phyloP scores from a whole-genome alignment of 805 yeast species.

The Myxozyma melibiosi region DNA sequence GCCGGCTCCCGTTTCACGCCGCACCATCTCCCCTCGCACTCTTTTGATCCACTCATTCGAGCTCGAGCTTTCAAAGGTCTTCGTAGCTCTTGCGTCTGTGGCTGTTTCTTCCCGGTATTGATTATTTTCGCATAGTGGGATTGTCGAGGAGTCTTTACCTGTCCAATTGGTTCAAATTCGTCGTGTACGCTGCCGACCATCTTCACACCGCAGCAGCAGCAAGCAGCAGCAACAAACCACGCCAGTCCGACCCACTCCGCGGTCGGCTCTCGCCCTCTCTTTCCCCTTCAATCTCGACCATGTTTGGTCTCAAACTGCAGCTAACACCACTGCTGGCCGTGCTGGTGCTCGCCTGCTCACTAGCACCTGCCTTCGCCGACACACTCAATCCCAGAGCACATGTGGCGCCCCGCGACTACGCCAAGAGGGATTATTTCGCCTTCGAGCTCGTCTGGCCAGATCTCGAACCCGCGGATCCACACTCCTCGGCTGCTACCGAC shows the following conservation, averaged over 20 bases:
- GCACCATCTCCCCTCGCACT: no score
- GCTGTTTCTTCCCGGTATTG: no score
- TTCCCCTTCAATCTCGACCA: not conserved
- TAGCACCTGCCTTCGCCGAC: not conserved
- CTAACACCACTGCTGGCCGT: not conserved
- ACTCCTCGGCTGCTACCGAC: not conserved
- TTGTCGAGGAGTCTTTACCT: no score
- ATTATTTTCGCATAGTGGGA: no score
- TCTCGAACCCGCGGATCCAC: not conserved
- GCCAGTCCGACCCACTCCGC: no score
- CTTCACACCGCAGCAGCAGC: no score
- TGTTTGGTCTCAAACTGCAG: not conserved
- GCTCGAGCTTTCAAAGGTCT: not conserved
- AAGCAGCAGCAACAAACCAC: no score
- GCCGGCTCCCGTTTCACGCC: no score
- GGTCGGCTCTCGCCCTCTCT: not conserved
- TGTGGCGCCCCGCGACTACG: conserved; percentile 34
- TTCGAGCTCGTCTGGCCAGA: conserved; percentile 32
- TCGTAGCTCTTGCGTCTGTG: not conserved
- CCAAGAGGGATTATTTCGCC: conserved; percentile 33
- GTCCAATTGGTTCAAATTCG: no score
- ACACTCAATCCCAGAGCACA: conserved; percentile 21
- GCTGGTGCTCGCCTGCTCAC: not conserved
- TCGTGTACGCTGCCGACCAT: no score
- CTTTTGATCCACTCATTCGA: no score